phyloP scores from a whole-genome alignment of 164 flowering plant species.

The Buxus sempervirens region DNA sequence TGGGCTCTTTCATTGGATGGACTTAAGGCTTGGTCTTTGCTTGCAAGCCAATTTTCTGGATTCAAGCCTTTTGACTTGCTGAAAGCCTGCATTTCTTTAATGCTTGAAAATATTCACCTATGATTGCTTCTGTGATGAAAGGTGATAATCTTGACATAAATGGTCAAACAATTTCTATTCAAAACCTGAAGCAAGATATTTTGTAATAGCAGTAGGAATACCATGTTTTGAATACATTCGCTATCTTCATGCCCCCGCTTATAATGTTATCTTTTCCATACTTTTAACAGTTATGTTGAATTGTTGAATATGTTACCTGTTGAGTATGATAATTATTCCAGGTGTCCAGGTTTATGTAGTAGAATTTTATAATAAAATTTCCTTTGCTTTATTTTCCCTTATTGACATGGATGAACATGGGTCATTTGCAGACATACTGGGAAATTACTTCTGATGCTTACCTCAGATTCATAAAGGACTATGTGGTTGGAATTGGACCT shows the following conservation, averaged over 20 bases:
- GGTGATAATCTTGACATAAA: no score
- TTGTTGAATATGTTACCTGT: neutral
- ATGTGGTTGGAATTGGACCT: conserved; percentile 95
- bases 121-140: no score
- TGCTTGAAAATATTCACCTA: no score
- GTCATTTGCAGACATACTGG: conserved; percentile 58
- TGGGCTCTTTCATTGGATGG: no score
- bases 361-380: neutral
- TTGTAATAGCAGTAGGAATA: no score
- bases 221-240: no score
- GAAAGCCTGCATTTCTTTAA: no score
- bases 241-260: neutral
- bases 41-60: no score
- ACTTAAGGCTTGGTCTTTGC: no score
- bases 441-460: conserved; percentile 89
- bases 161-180: no score
- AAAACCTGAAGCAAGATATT: no score
- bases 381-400: conserved; percentile 7
- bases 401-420: neutral
- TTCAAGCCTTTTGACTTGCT: no score
- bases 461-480: conserved; percentile 68
- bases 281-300: neutral
- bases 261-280: neutral
- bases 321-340: neutral
- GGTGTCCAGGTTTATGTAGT: neutral